Base-by-base conservation (phyloP, 192 early-diverging fungal species). In the Coemansia umbellata region DNA sequence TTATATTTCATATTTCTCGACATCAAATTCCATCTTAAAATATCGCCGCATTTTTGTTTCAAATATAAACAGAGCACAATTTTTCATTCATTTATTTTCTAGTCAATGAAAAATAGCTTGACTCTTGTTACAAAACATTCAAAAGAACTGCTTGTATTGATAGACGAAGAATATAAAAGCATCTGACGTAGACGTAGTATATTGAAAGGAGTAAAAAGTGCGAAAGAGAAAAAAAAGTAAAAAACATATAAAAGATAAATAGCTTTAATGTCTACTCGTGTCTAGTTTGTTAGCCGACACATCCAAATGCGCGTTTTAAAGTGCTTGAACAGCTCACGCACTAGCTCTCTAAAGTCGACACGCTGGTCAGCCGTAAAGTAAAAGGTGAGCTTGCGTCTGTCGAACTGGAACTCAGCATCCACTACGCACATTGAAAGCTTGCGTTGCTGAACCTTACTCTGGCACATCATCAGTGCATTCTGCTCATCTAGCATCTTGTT, bases 251-350 rank as follows among this genome's bases (percentile, higher is more conserved):
- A 47, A 30, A 52, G 26, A 35, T 8, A 28, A 32, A 28, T 19
- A 44, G 18, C 32, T 14, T n/a, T 27, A 61, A 56, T 10, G 26
- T 27, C 28, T 36, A 47, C 28, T 19, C 3, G 15, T 5, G 21
- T 62, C 55, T 70, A 57, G 30, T 54, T 30, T 17, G 56, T 54
- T 33, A 56, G 55, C 57, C 60, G 65, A 53, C 63, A 87, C 91
- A 95, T 92, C 95, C 95, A 98, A 61, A 98, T 95, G 35, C 95
- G 87, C 15, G 95, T 94, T 71, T 98, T 98, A 75, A 94, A 96
- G 37, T 93, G 86, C 69, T 95, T 96, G 74, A 96, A 98, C 49
- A 96, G 81, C 36, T 95, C 93, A 35, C 93, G 82, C 51, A 96
- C 93, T 54, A 98, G 80, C 70, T 96, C 94, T 43, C 93, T 84